phyloP scores from a whole-genome alignment of 441 rosid species.

The Euphorbia celastroides region DNA sequence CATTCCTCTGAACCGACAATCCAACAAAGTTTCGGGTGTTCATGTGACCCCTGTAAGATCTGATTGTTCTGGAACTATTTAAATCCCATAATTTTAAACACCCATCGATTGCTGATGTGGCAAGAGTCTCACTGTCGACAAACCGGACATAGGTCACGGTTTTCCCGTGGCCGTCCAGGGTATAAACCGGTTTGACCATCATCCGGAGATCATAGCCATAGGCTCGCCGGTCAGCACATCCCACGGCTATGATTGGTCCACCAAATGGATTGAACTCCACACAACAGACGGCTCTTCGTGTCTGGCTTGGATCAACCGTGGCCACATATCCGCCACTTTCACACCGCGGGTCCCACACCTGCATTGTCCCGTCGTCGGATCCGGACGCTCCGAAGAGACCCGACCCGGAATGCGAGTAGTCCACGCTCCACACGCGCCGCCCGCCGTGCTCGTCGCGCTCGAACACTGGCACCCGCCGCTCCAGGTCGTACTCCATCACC shows the following conservation, averaged over 20 bases:
- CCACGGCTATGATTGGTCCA: conserved; percentile 45
- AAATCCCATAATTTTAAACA: conserved; percentile 61
- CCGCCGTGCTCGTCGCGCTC: conserved; percentile 97
- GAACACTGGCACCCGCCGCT: conserved; percentile 47
- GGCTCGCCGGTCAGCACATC: conserved; percentile 65
- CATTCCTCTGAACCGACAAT: conserved; percentile 64
- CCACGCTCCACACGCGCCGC: conserved; percentile 81
- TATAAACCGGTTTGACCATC: conserved; percentile 34
- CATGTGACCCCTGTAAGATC: conserved; percentile 64
- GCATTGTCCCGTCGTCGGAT: conserved; percentile 84
- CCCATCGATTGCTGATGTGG: conserved; percentile 62
- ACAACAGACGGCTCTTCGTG: conserved; percentile 48
- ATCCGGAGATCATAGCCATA: conserved; percentile 63
- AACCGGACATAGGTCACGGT: conserved; percentile 67
- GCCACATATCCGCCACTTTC: conserved; percentile 42
- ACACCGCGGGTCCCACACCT: conserved; percentile 74
- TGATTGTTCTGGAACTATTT: conserved; percentile 22
- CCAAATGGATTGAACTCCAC: conserved; percentile 71
- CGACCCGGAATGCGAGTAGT: conserved; percentile 52
- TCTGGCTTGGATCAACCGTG: conserved; percentile 39
- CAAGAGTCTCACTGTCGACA: conserved; percentile 35
- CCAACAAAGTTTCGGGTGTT: conserved; percentile 73
- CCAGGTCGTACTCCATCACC: conserved; percentile 78
- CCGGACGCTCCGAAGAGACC: conserved; percentile 67
- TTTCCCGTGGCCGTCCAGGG: conserved; percentile 55